Evolutionary conservation across 2,329 filamentous ascomycete genomes (phyloP).

Genomic region (Aspergillus melleus): DNA sequence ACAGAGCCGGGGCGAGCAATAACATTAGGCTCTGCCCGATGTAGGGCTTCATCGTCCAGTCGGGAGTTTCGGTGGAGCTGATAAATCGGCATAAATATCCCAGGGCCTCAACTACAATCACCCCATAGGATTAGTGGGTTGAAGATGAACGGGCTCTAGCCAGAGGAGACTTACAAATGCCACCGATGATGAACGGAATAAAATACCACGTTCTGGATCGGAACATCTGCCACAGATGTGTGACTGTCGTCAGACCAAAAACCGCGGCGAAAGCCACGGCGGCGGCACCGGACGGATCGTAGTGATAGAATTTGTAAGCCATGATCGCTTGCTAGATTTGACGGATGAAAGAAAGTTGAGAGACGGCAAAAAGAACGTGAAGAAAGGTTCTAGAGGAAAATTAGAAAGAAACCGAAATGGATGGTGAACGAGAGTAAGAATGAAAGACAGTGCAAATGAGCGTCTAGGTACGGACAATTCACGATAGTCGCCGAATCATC

Average conservation of each 20-base stretch:
- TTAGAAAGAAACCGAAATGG: too few species aligned
- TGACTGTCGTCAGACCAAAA: slow-evolving; percentile 13
- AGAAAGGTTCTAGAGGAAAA: too few species aligned
- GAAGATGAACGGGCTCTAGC: accelerated
- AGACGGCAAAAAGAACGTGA: too few species aligned
- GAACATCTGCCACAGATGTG: slow-evolving; percentile 28
- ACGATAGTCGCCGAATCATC: too few species aligned
- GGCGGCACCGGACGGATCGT: neutral
- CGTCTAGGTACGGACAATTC: too few species aligned
- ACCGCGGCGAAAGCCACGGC: neutral
- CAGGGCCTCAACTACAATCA: slow-evolving; percentile 46
- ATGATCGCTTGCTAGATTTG: neutral
- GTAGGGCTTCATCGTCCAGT: slow-evolving; percentile 24
- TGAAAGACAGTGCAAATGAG: neutral
- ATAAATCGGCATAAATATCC: slow-evolving; percentile 29
- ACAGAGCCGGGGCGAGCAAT: slow-evolving; percentile 42
- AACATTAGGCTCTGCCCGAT: slow-evolving; percentile 36
- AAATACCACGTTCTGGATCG: slow-evolving; percentile 29
- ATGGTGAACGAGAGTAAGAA: neutral
- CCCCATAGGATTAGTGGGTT: neutral
- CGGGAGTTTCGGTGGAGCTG: slow-evolving; percentile 4
- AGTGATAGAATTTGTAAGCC: slow-evolving; percentile 2
- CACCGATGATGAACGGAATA: slow-evolving; percentile 32
- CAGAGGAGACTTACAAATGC: slow-evolving; percentile 30
- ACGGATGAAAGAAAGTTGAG: too few species aligned